These are phyloP conservation scores for Helminthosporium solani DNA, from an alignment of 2,329 filamentous ascomycete genomes.

Conservation along the genomic window DNA sequence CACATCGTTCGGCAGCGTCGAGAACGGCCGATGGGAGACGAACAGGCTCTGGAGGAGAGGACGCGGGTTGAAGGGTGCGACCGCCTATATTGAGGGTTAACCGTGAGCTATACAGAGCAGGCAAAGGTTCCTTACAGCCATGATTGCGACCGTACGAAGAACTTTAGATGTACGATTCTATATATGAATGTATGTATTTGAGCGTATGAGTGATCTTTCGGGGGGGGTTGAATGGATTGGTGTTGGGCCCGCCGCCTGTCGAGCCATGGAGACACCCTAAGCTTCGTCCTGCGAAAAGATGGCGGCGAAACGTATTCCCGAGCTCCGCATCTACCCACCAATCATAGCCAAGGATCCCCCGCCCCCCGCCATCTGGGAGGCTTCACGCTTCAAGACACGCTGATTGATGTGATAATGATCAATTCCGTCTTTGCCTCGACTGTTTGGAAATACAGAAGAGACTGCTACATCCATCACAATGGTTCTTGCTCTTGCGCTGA, in stretches of 20 bases:
- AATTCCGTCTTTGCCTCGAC: too few species aligned
- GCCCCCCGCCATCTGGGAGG: conserved; percentile 8
- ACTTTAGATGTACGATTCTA: neutral
- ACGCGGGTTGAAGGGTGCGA: conserved; percentile 93
- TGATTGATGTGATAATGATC: too few species aligned
- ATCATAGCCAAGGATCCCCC: conserved; percentile 8
- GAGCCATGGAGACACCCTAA: neutral
- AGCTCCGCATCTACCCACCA: conserved; percentile 6
- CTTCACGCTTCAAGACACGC: conserved; percentile 4
- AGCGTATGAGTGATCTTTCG: too few species aligned
- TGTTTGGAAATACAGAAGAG: too few species aligned
- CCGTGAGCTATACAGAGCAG: neutral
- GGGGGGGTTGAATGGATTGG: too few species aligned
- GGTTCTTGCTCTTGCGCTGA: conserved; percentile 43
- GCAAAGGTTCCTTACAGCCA: conserved; percentile 38
- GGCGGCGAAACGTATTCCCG: neutral
- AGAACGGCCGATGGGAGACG: conserved; percentile 3
- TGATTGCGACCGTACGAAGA: conserved; percentile 24
- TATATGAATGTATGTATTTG: neutral
- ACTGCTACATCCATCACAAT: conserved; percentile 12
- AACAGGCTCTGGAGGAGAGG: conserved; percentile 93
- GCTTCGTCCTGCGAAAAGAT: conserved; percentile 2
- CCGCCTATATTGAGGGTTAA: conserved; percentile 22
- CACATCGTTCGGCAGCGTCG: neutral
- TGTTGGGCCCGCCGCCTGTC: neutral